phyloP scores from a whole-genome alignment of 805 yeast species.

The Scheffersomyces lignosus region DNA sequence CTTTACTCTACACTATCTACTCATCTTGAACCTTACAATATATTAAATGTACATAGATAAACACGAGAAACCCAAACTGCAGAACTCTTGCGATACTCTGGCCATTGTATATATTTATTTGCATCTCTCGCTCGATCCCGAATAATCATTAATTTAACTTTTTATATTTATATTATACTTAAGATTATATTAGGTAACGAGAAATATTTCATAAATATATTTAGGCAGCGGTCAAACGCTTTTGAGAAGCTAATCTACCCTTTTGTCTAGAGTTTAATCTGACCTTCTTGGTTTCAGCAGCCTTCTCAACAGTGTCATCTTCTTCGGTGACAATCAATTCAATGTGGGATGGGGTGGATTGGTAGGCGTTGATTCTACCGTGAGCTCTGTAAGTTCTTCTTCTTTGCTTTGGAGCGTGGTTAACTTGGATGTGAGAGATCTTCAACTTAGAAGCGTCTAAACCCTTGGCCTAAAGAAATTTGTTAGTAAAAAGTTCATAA shows the following conservation, averaged over 20 bases:
- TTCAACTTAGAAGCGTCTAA: constrained; percentile 92
- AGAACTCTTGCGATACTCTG: constrained; percentile 2
- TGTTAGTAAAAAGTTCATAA: background rate
- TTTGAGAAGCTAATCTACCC: constrained; percentile 82
- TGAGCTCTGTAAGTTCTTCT: constrained; percentile 99
- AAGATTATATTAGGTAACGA: background rate
- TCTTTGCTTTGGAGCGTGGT: constrained; percentile 99
- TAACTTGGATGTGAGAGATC: constrained; percentile 98
- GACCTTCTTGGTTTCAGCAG: constrained; percentile 64
- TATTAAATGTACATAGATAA: constrained; percentile 1
- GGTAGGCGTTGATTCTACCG: constrained; percentile 99
- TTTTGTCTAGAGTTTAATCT: constrained; percentile 89
- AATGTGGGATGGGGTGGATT: constrained; percentile 98
- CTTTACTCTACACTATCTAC: too few species aligned
- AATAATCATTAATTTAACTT: too few species aligned
- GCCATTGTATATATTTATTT: too few species aligned
- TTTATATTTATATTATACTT: too few species aligned
- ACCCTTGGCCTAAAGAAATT: constrained; percentile 68
- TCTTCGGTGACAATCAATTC: constrained; percentile 96
- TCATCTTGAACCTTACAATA: too few species aligned
- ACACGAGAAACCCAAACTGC: background rate
- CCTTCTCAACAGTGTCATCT: constrained; percentile 91
- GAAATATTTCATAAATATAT: constrained; percentile 1
- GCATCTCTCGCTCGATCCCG: too few species aligned
- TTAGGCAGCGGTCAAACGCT: constrained; percentile 71